Base-by-base conservation (phyloP, 1,284 basidiomycete genomes). In the Cryptococcus floricola region DNA sequence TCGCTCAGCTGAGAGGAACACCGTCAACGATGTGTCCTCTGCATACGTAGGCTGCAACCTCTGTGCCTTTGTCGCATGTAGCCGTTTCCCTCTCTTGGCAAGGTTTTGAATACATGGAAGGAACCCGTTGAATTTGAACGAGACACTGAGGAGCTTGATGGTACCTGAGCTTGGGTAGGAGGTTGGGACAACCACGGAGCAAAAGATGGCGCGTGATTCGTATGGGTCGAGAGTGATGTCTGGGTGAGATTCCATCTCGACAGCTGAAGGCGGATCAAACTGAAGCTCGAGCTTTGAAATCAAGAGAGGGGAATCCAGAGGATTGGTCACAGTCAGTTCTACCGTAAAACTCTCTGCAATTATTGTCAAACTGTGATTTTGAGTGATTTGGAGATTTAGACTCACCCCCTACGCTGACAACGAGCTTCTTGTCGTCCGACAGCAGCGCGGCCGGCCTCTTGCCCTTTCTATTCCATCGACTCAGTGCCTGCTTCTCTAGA, bases 101-200 rank as follows among this genome's bases (percentile, higher is more conserved):
- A 83, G 70, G 1, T 61, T 46, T 61, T 82, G 78, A 1, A 54
- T 49, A 42, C 75, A 69, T 0, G 74, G 74, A 10, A 82, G 67
- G 47, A 78, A 69, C 34, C 72, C 66, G 54, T 78, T 76, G 60
- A 82, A 78, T 3, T 64, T 53, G 66, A 77, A 83, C 0, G 62
- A 53, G 13, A 78, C 65, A 13, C 63, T 50, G 1, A 60, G 52
- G 47, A 80, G 52, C 3, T 67, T 64, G 34, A 77, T 59, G 0
- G 62, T 57, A 4, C 66, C 62, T 1, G 70, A 53, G 1, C 53
- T 37, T 0, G 41, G 38, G n/a, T n/a, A n/a, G 6, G 44, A 14
- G 25, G 14, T 9, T 12, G 28, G 31, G 1, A 68, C 64, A 0
- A 61, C 65, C 12, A 78, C 54, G 2, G 69, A 58, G 7, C 80